Conservation (phyloP, 1,284 basidiomycete genomes). For the Xerocomus amazonicus region DNA sequence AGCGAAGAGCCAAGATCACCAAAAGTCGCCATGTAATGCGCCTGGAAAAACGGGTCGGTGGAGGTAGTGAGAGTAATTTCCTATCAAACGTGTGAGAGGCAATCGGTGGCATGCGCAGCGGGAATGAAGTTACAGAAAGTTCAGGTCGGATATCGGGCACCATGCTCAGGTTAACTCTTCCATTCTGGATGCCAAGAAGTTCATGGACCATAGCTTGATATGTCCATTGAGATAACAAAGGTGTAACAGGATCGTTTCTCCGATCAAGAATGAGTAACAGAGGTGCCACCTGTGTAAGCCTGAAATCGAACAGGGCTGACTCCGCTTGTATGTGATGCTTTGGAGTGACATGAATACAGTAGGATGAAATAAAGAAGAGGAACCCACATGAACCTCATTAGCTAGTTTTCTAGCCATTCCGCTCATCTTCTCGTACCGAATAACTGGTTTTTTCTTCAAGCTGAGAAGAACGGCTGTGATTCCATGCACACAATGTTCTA, state of each 20-base stretch:
- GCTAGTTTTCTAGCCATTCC: slow-evolving; percentile 89
- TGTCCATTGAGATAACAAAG: slow-evolving; percentile 97
- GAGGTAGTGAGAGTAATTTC: slow-evolving; percentile 93
- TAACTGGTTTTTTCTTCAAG: slow-evolving; percentile 92
- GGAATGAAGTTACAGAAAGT: slow-evolving; percentile 59
- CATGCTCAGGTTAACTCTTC: slow-evolving; percentile 80
- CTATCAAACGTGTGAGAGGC: slow-evolving; percentile 39
- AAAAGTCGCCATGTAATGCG: slow-evolving; percentile 91
- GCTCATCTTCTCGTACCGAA: slow-evolving; percentile 95
- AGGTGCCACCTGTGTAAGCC: slow-evolving; percentile 71
- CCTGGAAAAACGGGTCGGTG: slow-evolving; percentile 94
- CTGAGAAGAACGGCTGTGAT: slow-evolving; percentile 89
- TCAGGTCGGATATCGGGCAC: slow-evolving; percentile 90
- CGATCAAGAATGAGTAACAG: slow-evolving; percentile 82
- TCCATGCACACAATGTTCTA: slow-evolving; percentile 79
- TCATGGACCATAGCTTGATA: slow-evolving; percentile 99
- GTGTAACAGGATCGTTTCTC: slow-evolving; percentile 96
- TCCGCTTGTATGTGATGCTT: slow-evolving; percentile 74
- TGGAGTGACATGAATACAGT: slow-evolving; percentile 8
- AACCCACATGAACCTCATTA: slow-evolving; percentile 73
- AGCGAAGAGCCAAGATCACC: slow-evolving; percentile 94
- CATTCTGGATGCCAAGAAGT: slow-evolving; percentile 90
- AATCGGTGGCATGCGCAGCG: slow-evolving; percentile 4
- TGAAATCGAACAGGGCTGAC: slow-evolving; percentile 72
- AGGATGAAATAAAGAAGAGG: slow-evolving; percentile 1